Conservation (phyloP, 768 basidiomycete genomes). For the Suillus ampliporus region DNA sequence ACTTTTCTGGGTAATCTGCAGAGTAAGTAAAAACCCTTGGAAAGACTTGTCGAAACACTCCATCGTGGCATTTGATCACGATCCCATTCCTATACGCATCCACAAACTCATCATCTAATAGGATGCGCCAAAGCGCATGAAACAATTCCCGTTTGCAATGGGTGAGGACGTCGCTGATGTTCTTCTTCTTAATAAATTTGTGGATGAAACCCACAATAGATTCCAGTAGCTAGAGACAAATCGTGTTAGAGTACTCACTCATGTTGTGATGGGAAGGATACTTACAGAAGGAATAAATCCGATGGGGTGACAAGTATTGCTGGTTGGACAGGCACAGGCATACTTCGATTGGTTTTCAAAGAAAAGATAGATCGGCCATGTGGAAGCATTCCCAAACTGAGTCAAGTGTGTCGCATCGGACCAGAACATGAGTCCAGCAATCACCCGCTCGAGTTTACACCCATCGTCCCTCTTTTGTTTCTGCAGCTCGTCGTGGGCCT, state of each 20-base stretch:
- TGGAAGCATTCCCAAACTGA: slow-evolving; percentile 32
- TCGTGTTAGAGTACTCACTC: too few species aligned
- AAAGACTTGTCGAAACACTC: slow-evolving; percentile 18
- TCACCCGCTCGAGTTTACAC: slow-evolving; percentile 20
- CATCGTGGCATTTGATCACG: slow-evolving; percentile 20
- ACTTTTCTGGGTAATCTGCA: slow-evolving; percentile 30
- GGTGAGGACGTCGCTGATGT: slow-evolving; percentile 1
- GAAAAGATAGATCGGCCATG: slow-evolving; percentile 32
- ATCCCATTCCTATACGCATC: slow-evolving; percentile 22
- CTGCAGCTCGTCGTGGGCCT: slow-evolving; percentile 19
- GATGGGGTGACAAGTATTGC: slow-evolving; percentile 11
- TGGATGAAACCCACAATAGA: not conserved
- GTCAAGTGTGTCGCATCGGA: slow-evolving; percentile 39
- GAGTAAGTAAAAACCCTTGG: slow-evolving; percentile 25
- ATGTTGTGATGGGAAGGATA: too few species aligned
- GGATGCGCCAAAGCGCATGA: slow-evolving; percentile 16
- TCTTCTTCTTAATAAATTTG: not conserved
- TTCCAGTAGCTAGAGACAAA: not conserved
- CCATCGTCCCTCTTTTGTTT: slow-evolving; percentile 21
- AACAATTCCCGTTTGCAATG: slow-evolving; percentile 25
- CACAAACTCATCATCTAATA: slow-evolving; percentile 24
- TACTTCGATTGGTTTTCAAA: slow-evolving; percentile 33
- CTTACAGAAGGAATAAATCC: slow-evolving; percentile 17
- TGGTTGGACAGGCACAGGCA: slow-evolving; percentile 17
- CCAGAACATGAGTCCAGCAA: slow-evolving; percentile 33